Base-by-base conservation (phyloP, 345 rosid species). In the Raphanus raphanistrum region DNA sequence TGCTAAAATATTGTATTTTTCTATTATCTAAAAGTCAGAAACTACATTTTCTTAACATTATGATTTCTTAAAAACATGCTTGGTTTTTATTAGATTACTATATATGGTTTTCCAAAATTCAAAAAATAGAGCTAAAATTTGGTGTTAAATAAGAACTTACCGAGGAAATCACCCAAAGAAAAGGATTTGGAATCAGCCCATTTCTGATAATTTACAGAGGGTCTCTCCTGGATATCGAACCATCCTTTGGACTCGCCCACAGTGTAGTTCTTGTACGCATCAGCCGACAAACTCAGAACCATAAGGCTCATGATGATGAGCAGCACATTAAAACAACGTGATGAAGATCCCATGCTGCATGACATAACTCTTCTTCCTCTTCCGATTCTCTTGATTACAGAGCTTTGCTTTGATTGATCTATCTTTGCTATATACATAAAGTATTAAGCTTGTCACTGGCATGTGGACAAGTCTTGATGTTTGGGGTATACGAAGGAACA, bases 91-190 rank as follows among this genome's bases (percentile, higher is more conserved):
- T 35, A 35, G 2, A 35, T 35, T 35, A 35, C 38, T 35, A 21
- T 21, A 21, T 21, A 35, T 35, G 41, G 41, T 35, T 35, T 28
- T 28, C 3, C 31, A 28, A 28, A 35, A 8, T 35, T 35, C 41
- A 35, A 35, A 35, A 35, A 35, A 35, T 32, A 7, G 41, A 43
- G 52, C n/a, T 43, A 12, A 48, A 52, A 28, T 48, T 7, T 48
- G 72, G 29, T 28, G 4, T 8, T 31, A 29, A 66, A 87, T 28
- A 28, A 3, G 43, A 36, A 69, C 94, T 86, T 91, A 92, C 99
- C 76, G 78, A 95, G 96, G 80, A 95, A 91, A 87, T 95, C 98
- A 69, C 99, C 99, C 77, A 95, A 69, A 79, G 87, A 83, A 87
- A 95, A 95, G 74, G 78, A 77, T 72, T 91, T 90, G 74, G 80